Conservation (phyloP, 208 protist genomes). For the Naegleria gruberi region DNA sequence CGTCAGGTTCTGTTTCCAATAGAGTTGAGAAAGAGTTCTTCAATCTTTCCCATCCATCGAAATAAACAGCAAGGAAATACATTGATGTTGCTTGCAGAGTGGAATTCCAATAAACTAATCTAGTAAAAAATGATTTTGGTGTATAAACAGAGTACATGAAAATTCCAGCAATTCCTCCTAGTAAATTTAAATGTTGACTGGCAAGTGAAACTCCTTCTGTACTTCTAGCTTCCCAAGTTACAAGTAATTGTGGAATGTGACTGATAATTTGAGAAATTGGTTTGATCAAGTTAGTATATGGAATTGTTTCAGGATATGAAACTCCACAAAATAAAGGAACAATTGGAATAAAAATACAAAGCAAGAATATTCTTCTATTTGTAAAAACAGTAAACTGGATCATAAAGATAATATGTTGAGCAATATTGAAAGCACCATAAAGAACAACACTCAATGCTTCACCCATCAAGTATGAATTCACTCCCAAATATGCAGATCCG, state of each 20-base stretch:
- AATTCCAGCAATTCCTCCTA: background rate
- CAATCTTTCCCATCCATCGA: background rate
- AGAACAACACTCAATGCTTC: background rate
- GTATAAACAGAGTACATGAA: background rate
- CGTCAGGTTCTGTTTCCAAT: background rate
- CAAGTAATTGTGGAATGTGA: slow-evolving; percentile 13
- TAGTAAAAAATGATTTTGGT: background rate
- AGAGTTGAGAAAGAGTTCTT: background rate
- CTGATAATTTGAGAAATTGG: slow-evolving; percentile 14
- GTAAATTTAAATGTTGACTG: slow-evolving; percentile 16
- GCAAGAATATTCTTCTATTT: background rate
- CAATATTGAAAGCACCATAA: slow-evolving; percentile 16
- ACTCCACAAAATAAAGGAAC: background rate
- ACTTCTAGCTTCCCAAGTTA: background rate
- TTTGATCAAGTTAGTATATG: slow-evolving; percentile 17
- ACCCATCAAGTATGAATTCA: background rate
- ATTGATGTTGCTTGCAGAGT: background rate
- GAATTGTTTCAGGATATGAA: background rate
- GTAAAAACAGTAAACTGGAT: slow-evolving; percentile 12
- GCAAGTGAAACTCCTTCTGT: slow-evolving; percentile 8
- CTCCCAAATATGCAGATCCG: background rate
- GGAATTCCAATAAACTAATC: background rate
- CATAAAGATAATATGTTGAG: slow-evolving; percentile 17
- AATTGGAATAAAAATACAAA: background rate
- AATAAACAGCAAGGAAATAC: slow-evolving; percentile 8